Evolutionary conservation across 1,139 yeast species (phyloP).

Genomic region (Groenewaldozyma sp.): DNA sequence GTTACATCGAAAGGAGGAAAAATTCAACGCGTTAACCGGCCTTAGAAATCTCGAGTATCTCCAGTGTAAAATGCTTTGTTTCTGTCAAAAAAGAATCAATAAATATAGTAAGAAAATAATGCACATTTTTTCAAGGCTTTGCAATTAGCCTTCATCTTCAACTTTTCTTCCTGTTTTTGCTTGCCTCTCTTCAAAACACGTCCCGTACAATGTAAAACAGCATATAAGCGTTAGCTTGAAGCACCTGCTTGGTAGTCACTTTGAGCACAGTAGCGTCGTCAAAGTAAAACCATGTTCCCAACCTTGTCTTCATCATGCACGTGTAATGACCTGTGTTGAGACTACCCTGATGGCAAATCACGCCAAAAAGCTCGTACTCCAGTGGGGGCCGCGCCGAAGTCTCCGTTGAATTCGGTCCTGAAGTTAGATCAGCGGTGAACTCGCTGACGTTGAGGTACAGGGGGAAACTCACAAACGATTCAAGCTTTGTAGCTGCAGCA

Average conservation of each 20-base stretch:
- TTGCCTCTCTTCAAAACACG: no score
- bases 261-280: conserved; percentile 82
- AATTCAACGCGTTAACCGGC: no score
- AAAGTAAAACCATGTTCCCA: conserved; percentile 76
- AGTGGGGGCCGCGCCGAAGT: conserved; percentile 19
- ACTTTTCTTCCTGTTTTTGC: no score
- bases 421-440: conserved; percentile 37
- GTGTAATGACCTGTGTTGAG: conserved; percentile 94
- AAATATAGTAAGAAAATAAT: no score
- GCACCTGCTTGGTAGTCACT: conserved; percentile 55
- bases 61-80: no score
- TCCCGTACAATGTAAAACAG: conserved; percentile 60
- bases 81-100: no score
- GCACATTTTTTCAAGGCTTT: no score
- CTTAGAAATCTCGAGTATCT: no score
- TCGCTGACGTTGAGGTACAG: conserved; percentile 58
- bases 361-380: conserved; percentile 72
- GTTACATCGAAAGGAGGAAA: no score
- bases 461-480: conserved; percentile 65
- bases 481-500: conserved; percentile 55
- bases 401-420: conserved; percentile 2
- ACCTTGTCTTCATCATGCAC: conserved; percentile 60
- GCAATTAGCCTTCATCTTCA: no score
- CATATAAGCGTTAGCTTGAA: conserved; percentile 63
- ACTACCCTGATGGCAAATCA: conserved; percentile 82